Conservation (phyloP, 306 rosid genomes). For the Morella rubra region DNA sequence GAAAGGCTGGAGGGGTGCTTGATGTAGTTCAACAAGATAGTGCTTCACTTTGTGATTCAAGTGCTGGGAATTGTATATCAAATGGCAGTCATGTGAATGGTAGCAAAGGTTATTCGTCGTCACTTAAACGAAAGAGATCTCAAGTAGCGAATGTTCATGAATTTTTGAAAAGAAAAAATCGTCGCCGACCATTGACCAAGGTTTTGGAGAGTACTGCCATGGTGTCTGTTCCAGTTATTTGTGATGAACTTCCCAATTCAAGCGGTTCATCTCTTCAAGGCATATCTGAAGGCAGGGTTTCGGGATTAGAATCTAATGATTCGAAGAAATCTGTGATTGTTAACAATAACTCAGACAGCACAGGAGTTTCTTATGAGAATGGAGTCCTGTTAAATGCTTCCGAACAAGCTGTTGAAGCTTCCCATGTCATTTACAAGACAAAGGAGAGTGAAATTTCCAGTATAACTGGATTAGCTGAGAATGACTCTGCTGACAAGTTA, state of each 20-base stretch:
- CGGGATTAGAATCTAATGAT: slow-evolving; percentile 51
- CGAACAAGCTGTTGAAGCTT: slow-evolving; percentile 46
- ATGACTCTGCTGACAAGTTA: slow-evolving; percentile 52
- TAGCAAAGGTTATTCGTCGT: slow-evolving; percentile 44
- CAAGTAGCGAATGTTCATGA: slow-evolving; percentile 68
- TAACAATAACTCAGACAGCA: slow-evolving; percentile 42
- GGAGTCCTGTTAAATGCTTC: slow-evolving; percentile 48
- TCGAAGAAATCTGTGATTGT: slow-evolving; percentile 42
- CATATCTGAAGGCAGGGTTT: slow-evolving; percentile 50
- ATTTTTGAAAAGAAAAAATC: slow-evolving; percentile 61
- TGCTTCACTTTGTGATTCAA: slow-evolving; percentile 54
- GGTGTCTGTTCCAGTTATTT: slow-evolving; percentile 71
- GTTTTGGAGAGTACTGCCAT: slow-evolving; percentile 88
- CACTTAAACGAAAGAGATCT: slow-evolving; percentile 75
- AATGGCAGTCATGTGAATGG: slow-evolving; percentile 66
- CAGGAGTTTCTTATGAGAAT: slow-evolving; percentile 56
- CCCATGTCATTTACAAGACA: slow-evolving; percentile 36
- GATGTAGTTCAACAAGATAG: slow-evolving; percentile 61
- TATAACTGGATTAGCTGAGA: slow-evolving; percentile 40
- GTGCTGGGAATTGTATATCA: slow-evolving; percentile 39
- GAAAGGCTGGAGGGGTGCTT: slow-evolving; percentile 46
- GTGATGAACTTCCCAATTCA: slow-evolving; percentile 65
- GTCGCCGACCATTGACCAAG: slow-evolving; percentile 76
- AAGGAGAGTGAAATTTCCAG: slow-evolving; percentile 56
- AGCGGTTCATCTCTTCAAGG: slow-evolving; percentile 51